Conservation (phyloP, 2,329 filamentous ascomycete species). For the Verticillium tricorpus region DNA sequence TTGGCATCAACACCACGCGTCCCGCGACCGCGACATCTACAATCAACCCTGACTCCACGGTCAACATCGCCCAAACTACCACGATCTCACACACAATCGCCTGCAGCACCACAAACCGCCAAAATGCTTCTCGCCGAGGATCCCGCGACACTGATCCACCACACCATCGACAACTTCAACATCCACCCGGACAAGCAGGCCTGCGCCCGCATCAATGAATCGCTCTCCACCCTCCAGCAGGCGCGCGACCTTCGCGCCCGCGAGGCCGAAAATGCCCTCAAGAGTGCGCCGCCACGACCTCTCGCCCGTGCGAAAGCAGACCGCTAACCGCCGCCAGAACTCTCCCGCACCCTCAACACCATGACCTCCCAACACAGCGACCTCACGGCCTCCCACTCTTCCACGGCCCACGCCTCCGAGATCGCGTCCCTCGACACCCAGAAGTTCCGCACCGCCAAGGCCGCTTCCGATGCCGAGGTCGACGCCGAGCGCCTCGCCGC, state of each 20-base stretch:
- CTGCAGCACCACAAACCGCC: slow-evolving; percentile 13
- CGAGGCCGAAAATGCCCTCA: slow-evolving; percentile 63
- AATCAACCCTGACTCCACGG: background rate
- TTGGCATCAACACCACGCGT: background rate
- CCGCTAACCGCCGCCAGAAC: slow-evolving; percentile 31
- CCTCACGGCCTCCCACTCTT: slow-evolving; percentile 69
- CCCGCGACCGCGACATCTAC: background rate
- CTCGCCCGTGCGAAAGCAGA: background rate
- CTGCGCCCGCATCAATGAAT: slow-evolving; percentile 78
- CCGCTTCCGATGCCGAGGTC: slow-evolving; percentile 82
- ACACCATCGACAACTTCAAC: slow-evolving; percentile 94
- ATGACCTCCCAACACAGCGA: slow-evolving; percentile 74
- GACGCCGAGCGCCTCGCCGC: slow-evolving; percentile 88
- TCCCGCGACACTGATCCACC: slow-evolving; percentile 81
- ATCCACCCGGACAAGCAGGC: slow-evolving; percentile 82
- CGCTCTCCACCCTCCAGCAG: slow-evolving; percentile 75
- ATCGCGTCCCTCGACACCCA: slow-evolving; percentile 86
- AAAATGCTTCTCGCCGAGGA: slow-evolving; percentile 94
- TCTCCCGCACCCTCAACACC: slow-evolving; percentile 71
- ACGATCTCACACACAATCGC: background rate
- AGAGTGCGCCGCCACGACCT: slow-evolving; percentile 38
- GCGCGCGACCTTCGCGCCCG: slow-evolving; percentile 74
- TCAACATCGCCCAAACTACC: background rate
- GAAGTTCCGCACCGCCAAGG: slow-evolving; percentile 93
- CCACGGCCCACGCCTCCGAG: slow-evolving; percentile 73